Evolutionary conservation across 164 flowering plant species (phyloP).

Genomic region (Nymphaea thermarum): DNA sequence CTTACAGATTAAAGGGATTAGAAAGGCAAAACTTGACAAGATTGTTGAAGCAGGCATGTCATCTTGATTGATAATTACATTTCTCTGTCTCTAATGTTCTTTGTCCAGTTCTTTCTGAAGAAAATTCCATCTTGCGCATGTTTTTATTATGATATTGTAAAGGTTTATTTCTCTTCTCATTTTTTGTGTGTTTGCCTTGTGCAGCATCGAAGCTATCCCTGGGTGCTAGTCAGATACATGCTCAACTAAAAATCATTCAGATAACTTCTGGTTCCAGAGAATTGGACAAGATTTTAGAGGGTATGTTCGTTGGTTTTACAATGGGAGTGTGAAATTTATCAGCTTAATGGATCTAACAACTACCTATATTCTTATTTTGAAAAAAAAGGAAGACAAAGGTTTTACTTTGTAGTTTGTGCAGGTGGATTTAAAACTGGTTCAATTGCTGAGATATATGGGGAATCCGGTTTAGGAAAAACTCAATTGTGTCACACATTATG

Average conservation of each 20-base stretch:
- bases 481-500: constrained; percentile 93
- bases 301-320: too few species aligned
- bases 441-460: constrained; percentile 89
- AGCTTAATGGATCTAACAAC: too few species aligned
- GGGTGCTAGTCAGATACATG: constrained; percentile 43
- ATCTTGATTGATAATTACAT: background rate
- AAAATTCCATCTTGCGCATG: background rate
- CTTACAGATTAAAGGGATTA: constrained; percentile 80
- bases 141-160: background rate
- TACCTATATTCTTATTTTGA: too few species aligned
- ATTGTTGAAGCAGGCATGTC: constrained; percentile 74
- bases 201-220: constrained; percentile 86
- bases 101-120: background rate
- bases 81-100: background rate
- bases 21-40: constrained; percentile 58
- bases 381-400: too few species aligned
- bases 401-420: constrained; percentile 11
- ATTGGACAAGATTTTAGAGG: constrained; percentile 58
- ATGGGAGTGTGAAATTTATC: too few species aligned
- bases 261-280: constrained; percentile 91
- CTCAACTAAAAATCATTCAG: constrained; percentile 71
- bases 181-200: constrained; percentile 2
- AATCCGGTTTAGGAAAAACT: constrained; percentile 90
- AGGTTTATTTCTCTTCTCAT: background rate
- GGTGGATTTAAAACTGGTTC: constrained; percentile 95